These are phyloP conservation scores for Gossypium bickii DNA, from an alignment of 345 rosid genomes.

Conservation along the genomic window DNA sequence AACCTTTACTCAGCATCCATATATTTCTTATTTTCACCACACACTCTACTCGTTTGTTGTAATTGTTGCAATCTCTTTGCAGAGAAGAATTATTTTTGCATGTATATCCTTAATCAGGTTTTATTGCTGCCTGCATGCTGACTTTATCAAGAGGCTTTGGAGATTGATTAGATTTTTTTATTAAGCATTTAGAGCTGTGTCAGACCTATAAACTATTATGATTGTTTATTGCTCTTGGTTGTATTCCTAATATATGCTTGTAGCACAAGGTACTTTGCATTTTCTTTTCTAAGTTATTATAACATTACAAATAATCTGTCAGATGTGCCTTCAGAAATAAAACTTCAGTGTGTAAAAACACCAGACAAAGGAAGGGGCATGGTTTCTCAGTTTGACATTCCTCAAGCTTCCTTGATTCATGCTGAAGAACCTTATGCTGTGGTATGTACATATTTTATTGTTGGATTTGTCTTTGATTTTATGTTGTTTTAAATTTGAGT, in stretches of 20 bases:
- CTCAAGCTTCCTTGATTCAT: conserved; percentile 66
- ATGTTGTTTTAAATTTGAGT: not conserved
- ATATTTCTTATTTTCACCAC: not conserved
- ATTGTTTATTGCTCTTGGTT: conserved; percentile 6
- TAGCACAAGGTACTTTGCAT: not conserved
- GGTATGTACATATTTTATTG: conserved; percentile 32
- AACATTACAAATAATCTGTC: conserved; percentile 24
- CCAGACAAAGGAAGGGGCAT: conserved; percentile 75
- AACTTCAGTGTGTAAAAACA: conserved; percentile 42
- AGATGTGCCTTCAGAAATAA: conserved; percentile 41
- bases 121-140: not conserved
- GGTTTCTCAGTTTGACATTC: conserved; percentile 54
- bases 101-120: not conserved
- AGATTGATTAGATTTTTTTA: not conserved
- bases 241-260: not conserved
- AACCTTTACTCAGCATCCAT: not conserved
- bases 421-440: conserved; percentile 64
- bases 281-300: not conserved
- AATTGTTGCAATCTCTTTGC: not conserved
- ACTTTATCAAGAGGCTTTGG: not conserved
- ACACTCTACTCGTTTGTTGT: not conserved
- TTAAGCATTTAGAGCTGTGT: too few relatives aligned
- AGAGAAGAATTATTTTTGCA: not conserved
- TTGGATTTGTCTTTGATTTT: conserved; percentile 7
- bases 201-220: not conserved